Conservation (phyloP, 2,329 filamentous ascomycete genomes). For the Sporothrix pseudoabietina region DNA sequence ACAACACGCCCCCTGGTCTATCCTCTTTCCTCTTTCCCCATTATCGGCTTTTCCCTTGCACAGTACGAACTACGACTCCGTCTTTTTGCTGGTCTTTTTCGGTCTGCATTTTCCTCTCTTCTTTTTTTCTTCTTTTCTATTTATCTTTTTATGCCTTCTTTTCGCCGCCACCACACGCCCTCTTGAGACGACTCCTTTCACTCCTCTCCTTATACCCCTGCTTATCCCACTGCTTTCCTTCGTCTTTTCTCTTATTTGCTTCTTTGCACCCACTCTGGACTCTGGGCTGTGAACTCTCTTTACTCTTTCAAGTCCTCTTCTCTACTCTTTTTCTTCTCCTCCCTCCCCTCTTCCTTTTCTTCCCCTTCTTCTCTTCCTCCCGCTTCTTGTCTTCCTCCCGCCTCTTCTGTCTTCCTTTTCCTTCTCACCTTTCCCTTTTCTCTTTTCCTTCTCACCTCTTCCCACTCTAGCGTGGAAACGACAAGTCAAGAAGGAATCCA, state of each 20-base stretch:
- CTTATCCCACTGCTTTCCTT: constrained; percentile 6
- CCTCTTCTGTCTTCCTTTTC: neutral
- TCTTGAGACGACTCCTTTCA: neutral
- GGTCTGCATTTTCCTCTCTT: neutral
- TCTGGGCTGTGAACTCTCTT: neutral
- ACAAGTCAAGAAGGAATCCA: constrained; percentile 4
- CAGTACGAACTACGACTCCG: neutral
- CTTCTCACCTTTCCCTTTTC: neutral
- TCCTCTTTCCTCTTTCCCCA: neutral
- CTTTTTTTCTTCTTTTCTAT: neutral
- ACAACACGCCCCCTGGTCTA: constrained; percentile 1
- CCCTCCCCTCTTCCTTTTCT: neutral
- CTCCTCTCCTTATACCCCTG: neutral
- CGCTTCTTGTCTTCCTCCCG: neutral
- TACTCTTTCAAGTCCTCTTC: neutral
- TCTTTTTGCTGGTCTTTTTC: neutral
- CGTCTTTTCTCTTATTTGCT: constrained; percentile 16
- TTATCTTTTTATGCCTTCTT: constrained; percentile 3
- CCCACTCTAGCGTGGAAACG: constrained; percentile 15
- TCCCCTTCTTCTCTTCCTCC: neutral
- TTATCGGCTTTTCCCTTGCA: constrained; percentile 3
- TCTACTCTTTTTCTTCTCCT: constrained; percentile 1
- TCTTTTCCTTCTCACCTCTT: constrained; percentile 6
- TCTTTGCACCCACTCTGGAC: neutral
- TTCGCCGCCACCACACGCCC: constrained; percentile 14